Percentiles rank a stretch among this genome's conserved stretches.
Conservation (phyloP, 2,329 filamentous ascomycete species). For the Cercospora zeae-maydis region DNA sequence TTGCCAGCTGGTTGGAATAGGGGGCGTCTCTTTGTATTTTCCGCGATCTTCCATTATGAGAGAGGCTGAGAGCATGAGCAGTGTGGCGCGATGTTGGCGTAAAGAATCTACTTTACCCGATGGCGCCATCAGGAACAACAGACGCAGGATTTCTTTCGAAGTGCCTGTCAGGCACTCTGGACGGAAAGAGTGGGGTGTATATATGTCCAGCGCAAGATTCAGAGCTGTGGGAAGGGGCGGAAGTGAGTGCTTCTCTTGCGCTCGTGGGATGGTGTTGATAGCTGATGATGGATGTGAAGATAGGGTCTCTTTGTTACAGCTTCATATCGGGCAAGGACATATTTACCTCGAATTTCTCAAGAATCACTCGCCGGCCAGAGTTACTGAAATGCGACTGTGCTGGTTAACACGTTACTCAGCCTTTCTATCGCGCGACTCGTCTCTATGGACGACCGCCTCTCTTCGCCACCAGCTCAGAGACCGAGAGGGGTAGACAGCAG, state of each 20-base stretch:
- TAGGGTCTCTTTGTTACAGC: not conserved
- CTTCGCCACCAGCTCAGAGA: not conserved
- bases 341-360: not conserved
- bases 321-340: not conserved
- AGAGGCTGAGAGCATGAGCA: not conserved
- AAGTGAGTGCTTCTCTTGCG: not conserved
- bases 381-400: not conserved
- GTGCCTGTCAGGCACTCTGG: not conserved
- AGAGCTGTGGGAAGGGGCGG: not conserved
- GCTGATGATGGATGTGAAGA: not conserved
- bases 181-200: not conserved
- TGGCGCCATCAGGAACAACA: not conserved
- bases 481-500: not conserved
- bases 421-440: too few species aligned
- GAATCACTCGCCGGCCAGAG: not conserved
- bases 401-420: too few species aligned
- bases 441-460: too few species aligned
- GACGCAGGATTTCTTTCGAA: not conserved
- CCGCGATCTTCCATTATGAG: not conserved
- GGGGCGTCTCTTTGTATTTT: not conserved
- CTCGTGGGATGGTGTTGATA: not conserved
- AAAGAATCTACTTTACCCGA: not conserved
- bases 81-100: not conserved
- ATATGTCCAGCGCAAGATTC: not conserved
- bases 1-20: not conserved